phyloP scores from a whole-genome alignment of 169 alveolate genomes.

The Eimeria zaria region DNA sequence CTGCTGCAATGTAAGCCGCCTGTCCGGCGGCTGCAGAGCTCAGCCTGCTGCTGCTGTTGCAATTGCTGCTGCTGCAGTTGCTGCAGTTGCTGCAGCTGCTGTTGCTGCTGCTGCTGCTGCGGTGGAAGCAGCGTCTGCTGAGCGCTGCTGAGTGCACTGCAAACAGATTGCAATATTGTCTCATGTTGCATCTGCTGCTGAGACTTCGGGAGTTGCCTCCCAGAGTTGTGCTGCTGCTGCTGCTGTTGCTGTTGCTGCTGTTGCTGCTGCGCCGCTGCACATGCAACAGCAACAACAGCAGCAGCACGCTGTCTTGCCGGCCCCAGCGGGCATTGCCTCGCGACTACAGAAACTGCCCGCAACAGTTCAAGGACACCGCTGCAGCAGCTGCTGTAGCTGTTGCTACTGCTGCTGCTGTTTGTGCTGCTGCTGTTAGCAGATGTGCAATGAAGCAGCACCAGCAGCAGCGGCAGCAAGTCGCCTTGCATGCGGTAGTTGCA shows the following conservation, averaged over 20 bases:
- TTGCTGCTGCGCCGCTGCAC: constrained; percentile 21
- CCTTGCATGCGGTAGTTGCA: neutral
- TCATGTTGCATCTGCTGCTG: constrained; percentile 1
- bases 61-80: constrained; percentile 7
- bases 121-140: constrained; percentile 6
- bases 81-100: constrained; percentile 9
- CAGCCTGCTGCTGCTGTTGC: constrained; percentile 18
- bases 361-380: constrained; percentile 3
- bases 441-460: constrained; percentile 27
- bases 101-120: constrained; percentile 23
- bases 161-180: neutral
- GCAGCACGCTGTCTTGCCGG: constrained; percentile 17
- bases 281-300: constrained; percentile 22
- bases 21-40: constrained; percentile 15
- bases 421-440: neutral
- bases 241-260: constrained; percentile 44
- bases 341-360: neutral
- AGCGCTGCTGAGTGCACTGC: constrained; percentile 29
- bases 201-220: neutral
- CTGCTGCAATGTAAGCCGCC: neutral
- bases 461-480: constrained; percentile 37
- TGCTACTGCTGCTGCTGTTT: neutral
- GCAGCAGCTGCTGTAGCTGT: neutral
- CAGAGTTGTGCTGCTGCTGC: neutral
- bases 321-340: neutral